These are phyloP conservation scores for Trichophyton verrucosum DNA, from an alignment of 2,329 filamentous ascomycete species.

Conservation along the genomic window DNA sequence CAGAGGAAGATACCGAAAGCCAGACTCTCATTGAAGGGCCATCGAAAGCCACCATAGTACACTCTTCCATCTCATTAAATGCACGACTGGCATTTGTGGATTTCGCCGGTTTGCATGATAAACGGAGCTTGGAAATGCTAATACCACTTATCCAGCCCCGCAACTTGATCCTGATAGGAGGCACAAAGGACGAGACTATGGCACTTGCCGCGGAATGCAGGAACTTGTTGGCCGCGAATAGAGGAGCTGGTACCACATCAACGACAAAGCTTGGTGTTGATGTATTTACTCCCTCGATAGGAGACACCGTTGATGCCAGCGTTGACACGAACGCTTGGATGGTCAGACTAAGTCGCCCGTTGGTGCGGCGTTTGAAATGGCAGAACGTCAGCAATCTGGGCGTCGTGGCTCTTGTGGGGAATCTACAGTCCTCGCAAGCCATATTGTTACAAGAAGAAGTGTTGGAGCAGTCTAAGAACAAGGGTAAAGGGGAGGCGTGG, in stretches of 20 bases:
- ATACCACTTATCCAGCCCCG: constrained; percentile 87
- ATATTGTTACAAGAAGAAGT: constrained; percentile 24
- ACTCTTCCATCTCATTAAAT: constrained; percentile 53
- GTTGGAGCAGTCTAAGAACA: constrained; percentile 36
- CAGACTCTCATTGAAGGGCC: constrained; percentile 47
- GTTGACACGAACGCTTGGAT: constrained; percentile 98
- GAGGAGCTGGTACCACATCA: constrained; percentile 14
- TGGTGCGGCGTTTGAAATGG: constrained; percentile 84
- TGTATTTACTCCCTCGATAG: constrained; percentile 71
- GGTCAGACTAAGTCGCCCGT: constrained; percentile 71
- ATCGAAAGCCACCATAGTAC: constrained; percentile 58
- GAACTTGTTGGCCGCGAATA: constrained; percentile 44
- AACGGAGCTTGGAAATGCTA: constrained; percentile 84
- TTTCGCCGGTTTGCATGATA: constrained; percentile 84
- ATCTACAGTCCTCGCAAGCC: constrained; percentile 42
- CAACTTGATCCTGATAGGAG: constrained; percentile 85
- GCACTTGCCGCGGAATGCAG: constrained; percentile 69
- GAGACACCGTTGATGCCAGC: constrained; percentile 68
- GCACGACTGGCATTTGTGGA: constrained; percentile 78
- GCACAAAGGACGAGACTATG: constrained; percentile 64
- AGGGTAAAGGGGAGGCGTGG: constrained; percentile 37
- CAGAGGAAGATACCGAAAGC: constrained; percentile 42
- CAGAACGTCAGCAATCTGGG: constrained; percentile 82
- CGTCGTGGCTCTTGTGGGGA: constrained; percentile 83
- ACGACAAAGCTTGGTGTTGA: constrained; percentile 37